A percentile compares a stretch with the other conserved stretches of the same genome.
Evolutionary conservation across 1,284 basidiomycete species (phyloP).

Genomic region (Rhodofomes roseus): DNA sequence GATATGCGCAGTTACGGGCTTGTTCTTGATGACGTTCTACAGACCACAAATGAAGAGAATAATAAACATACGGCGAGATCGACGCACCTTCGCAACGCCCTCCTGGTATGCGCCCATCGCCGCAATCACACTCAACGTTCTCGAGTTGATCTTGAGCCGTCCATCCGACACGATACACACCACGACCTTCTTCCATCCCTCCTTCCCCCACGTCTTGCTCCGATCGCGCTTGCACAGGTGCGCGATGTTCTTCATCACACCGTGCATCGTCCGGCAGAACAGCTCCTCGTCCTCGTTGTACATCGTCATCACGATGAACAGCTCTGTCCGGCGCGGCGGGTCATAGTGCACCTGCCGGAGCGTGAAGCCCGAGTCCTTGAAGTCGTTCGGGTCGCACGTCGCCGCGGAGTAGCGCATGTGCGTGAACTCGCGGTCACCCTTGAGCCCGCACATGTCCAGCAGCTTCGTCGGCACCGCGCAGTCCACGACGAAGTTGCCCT

Average conservation of each 20-base stretch:
- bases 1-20: slow-evolving; percentile 86
- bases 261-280: slow-evolving; percentile 88
- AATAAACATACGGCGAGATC: not conserved
- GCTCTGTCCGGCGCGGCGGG: slow-evolving; percentile 75
- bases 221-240: slow-evolving; percentile 80
- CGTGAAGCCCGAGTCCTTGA: slow-evolving; percentile 76
- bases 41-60: slow-evolving; percentile 5
- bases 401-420: slow-evolving; percentile 93
- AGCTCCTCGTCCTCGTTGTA: slow-evolving; percentile 76
- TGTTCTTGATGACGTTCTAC: slow-evolving; percentile 80
- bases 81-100: slow-evolving; percentile 77
- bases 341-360: slow-evolving; percentile 82
- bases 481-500: slow-evolving; percentile 89
- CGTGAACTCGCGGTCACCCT: slow-evolving; percentile 86
- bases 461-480: slow-evolving; percentile 83
- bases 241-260: slow-evolving; percentile 86
- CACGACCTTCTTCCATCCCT: slow-evolving; percentile 94
- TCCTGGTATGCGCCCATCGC: slow-evolving; percentile 84
- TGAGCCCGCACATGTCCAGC: slow-evolving; percentile 71
- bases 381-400: slow-evolving; percentile 93
- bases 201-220: slow-evolving; percentile 92
- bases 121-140: slow-evolving; percentile 83
- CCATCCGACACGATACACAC: slow-evolving; percentile 71
- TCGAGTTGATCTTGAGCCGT: slow-evolving; percentile 79
- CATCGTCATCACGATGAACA: slow-evolving; percentile 84